Base-by-base conservation (phyloP, 1,139 yeast species). In the Hanseniaspora uvarum region DNA sequence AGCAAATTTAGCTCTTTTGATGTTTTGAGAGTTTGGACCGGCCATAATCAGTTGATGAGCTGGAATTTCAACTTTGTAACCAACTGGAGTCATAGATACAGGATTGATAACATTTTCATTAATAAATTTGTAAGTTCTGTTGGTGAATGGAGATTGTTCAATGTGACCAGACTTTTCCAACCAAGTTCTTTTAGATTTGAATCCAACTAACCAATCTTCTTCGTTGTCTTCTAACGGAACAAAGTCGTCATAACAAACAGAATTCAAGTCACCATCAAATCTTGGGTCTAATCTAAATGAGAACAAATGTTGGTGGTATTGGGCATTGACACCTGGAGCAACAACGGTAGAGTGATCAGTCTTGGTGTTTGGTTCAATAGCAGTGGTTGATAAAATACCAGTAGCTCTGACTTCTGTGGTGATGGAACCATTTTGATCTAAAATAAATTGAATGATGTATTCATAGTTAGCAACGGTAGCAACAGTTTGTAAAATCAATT, bases 401-500 rank as follows among this genome's bases (percentile, higher is more conserved):
- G 95, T 86, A 58, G 95, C 95, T 71, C 94, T 79, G 59, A 85
- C 81, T 69, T 86, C 94, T 59, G 86, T 81, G 61, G 83, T 83
- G 63, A 86, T 80, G 52, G 84, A 81, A 61, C 94, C 95, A 60
- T 84, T 94, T 70, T 81, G 88, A 63, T 82, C 86, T 61, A 86
- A 81, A 66, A 84, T 80, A 68, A 83, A 73, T 68, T 85, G 85
- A 64, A 86, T 70, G 60, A 84, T 78, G 73, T 86, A 86, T 72
- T 86, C 95, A 72, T 86, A 86, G 74, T 86, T 86, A 57, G 94
- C 94, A 57, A 86, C 95, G 44, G 95, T 86, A 46, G 94, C 86
- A 65, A 86, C 83, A 56, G 89, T 83, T 73, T 86, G 95, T 59
- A 86, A 78, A 52, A 86, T 82, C 63, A 86, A 81, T 66, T 85